Percentiles rank a stretch among this genome's conserved stretches.
Conservation (phyloP, 805 yeast genomes). For the Komagataella ulmi region DNA sequence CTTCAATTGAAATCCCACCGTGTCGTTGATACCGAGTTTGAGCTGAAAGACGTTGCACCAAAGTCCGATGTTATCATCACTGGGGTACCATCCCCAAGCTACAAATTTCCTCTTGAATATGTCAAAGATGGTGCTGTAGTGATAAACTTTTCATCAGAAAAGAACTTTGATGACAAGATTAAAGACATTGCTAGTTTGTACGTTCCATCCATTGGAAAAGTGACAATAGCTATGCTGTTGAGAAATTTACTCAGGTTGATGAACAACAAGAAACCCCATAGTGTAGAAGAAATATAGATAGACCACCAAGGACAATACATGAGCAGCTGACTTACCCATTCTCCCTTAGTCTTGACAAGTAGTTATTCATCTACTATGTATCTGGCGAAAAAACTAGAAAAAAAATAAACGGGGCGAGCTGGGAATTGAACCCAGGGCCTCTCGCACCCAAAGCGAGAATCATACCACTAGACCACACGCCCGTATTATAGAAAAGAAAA, state of each 20-base stretch:
- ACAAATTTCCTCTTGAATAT: constrained; percentile 75
- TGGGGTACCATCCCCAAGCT: constrained; percentile 78
- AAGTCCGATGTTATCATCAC: constrained; percentile 88
- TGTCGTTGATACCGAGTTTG: constrained; percentile 42
- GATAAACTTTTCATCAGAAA: constrained; percentile 79
- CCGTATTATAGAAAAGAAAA: neutral
- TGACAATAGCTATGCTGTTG: constrained; percentile 87
- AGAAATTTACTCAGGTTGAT: constrained; percentile 78
- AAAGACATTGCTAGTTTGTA: constrained; percentile 81
- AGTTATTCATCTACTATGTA: too few relatives aligned
- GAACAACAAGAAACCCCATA: constrained; percentile 34
- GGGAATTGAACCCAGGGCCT: constrained; percentile 44
- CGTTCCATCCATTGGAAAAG: constrained; percentile 94
- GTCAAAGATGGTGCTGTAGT: constrained; percentile 83
- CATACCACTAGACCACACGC: constrained; percentile 37
- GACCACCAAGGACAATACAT: neutral
- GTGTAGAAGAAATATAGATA: neutral
- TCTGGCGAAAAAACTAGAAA: neutral
- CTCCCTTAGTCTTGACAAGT: neutral
- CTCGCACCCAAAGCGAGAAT: constrained; percentile 44
- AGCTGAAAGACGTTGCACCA: constrained; percentile 53
- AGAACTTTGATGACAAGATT: constrained; percentile 75
- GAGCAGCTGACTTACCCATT: neutral
- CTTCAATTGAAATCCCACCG: constrained; percentile 70
- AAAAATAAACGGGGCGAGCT: constrained; percentile 9